These are phyloP conservation scores for Phytopythium aichiense DNA, from an alignment of 352 stramenopile genomes.

Conservation along the genomic window DNA sequence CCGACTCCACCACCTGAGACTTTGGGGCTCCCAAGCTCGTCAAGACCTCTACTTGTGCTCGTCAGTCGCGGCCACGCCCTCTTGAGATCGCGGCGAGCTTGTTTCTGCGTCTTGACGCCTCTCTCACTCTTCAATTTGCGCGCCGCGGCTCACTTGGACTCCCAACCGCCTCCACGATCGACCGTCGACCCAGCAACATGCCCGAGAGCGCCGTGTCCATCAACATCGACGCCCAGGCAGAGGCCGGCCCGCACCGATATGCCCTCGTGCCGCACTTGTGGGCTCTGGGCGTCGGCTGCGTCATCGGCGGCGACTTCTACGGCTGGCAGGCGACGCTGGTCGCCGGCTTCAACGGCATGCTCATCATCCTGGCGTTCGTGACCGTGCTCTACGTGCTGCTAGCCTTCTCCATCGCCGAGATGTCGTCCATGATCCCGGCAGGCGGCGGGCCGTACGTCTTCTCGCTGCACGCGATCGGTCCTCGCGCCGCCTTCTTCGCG, in stretches of 20 bases:
- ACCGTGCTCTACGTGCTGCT: constrained; percentile 59
- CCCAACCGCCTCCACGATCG: constrained; percentile 6
- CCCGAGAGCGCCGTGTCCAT: constrained; percentile 10
- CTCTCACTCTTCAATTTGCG: constrained; percentile 22
- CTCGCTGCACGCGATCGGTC: constrained; percentile 45
- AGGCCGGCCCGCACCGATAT: constrained; percentile 24
- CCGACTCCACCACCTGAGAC: background rate
- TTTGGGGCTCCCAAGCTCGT: background rate
- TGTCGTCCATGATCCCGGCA: constrained; percentile 46
- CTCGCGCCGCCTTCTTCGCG: constrained; percentile 35
- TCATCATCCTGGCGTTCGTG: constrained; percentile 49
- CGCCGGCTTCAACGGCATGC: constrained; percentile 49
- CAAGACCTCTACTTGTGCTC: background rate
- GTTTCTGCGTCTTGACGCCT: background rate
- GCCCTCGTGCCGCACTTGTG: constrained; percentile 52
- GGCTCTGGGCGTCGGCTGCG: constrained; percentile 45
- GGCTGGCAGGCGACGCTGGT: constrained; percentile 56
- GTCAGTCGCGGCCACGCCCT: background rate
- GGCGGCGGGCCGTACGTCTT: constrained; percentile 63
- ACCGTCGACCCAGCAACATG: background rate
- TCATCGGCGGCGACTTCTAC: constrained; percentile 53
- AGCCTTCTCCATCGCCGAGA: constrained; percentile 61
- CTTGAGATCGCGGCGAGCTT: background rate
- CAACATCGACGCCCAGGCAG: constrained; percentile 11
- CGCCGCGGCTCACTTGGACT: constrained; percentile 3